These are phyloP conservation scores for Bidens hawaiensis DNA, from an alignment of 140 eudicot genomes.

Conservation along the genomic window DNA sequence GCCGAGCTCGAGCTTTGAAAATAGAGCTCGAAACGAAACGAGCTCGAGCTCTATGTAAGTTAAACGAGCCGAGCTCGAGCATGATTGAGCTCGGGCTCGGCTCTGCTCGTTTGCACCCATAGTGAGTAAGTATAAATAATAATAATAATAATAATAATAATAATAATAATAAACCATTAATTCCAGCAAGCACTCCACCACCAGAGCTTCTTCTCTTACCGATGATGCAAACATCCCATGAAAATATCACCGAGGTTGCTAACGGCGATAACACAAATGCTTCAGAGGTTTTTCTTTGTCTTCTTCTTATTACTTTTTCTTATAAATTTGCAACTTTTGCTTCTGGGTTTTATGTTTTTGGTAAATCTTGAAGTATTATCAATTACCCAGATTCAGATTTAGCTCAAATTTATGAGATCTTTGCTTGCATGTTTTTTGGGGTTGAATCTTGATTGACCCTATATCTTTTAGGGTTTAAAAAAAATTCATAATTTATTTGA, in stretches of 20 bases:
- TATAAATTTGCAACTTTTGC: neutral
- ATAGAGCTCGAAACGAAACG: no score
- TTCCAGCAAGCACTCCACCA: conserved; percentile 7
- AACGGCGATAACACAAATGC: conserved; percentile 6
- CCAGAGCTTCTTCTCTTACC: conserved; percentile 7
- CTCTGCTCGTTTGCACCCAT: no score
- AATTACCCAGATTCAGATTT: conserved; percentile 18
- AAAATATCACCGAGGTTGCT: conserved; percentile 21
- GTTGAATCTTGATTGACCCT: conserved; percentile 12
- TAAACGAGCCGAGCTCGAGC: no score
- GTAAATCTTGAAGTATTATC: conserved; percentile 2
- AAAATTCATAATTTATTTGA: neutral
- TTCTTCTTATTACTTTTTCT: neutral
- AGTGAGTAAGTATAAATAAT: no score
- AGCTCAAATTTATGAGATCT: conserved; percentile 13
- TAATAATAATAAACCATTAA: conserved; percentile 9
- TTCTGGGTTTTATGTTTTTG: conserved; percentile 21
- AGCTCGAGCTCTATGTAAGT: no score
- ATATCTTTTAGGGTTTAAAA: conserved; percentile 15
- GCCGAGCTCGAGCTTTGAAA: no score
- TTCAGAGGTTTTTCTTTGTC: conserved; percentile 24
- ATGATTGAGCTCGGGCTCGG: no score
- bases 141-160: no score
- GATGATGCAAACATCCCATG: conserved; percentile 34
- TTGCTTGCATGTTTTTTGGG: neutral